phyloP scores from a whole-genome alignment of 192 early-diverging fungal species.

The Coemansia nantahalensis region DNA sequence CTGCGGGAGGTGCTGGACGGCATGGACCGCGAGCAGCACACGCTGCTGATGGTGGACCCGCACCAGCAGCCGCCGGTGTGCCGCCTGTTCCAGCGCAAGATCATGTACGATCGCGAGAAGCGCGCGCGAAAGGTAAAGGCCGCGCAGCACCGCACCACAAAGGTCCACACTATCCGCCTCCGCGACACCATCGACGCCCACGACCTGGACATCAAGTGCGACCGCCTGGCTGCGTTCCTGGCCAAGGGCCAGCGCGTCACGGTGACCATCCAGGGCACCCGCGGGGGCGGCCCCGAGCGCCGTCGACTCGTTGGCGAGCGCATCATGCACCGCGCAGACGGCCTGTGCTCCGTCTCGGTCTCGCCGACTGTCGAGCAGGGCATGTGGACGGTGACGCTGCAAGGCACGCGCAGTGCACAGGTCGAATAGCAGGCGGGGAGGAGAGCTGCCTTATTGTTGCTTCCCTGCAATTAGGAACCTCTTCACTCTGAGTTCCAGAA shows the following conservation, averaged over 20 bases:
- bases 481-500: too few relatives aligned
- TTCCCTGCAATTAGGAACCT: too few relatives aligned
- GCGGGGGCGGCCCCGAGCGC: neutral
- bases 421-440: too few relatives aligned
- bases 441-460: too few relatives aligned
- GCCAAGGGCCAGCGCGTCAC: slow-evolving; percentile 25
- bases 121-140: slow-evolving; percentile 16
- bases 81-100: slow-evolving; percentile 32
- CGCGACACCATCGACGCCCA: slow-evolving; percentile 14
- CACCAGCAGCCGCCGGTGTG: slow-evolving; percentile 23
- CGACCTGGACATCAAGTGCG: slow-evolving; percentile 33
- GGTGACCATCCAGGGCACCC: slow-evolving; percentile 10
- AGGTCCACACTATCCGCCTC: slow-evolving; percentile 21
- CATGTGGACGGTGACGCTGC: slow-evolving; percentile 25
- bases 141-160: slow-evolving; percentile 1
- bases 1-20: slow-evolving; percentile 10
- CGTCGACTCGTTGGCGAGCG: slow-evolving; percentile 2
- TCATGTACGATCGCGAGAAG: slow-evolving; percentile 36
- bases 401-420: too few relatives aligned
- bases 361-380: slow-evolving; percentile 13
- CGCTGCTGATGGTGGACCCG: slow-evolving; percentile 27
- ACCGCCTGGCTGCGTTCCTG: slow-evolving; percentile 9
- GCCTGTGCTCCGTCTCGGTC: slow-evolving; percentile 1
- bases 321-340: slow-evolving; percentile 4
- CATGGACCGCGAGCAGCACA: slow-evolving; percentile 23